phyloP scores from a whole-genome alignment of 2,329 filamentous ascomycete species.

The Boeremia exigua region DNA sequence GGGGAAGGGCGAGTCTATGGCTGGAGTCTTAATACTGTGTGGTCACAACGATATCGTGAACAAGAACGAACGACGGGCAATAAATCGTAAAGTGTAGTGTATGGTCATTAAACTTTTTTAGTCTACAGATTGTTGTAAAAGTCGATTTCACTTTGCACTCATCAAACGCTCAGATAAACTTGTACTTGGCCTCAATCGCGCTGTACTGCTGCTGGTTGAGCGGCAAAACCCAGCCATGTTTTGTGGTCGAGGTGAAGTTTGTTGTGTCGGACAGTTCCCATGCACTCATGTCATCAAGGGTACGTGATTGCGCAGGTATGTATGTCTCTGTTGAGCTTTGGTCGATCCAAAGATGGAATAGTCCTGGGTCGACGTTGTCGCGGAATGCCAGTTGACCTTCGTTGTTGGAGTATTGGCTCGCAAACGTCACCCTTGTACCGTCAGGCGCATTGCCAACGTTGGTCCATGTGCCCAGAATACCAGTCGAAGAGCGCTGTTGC shows the following conservation, averaged over 20 bases:
- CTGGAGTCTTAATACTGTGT: neutral
- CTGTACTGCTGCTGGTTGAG: constrained; percentile 8
- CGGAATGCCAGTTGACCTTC: constrained; percentile 12
- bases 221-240: constrained; percentile 7
- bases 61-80: too few relatives aligned
- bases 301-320: constrained; percentile 12
- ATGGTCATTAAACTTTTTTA: too few relatives aligned
- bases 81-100: too few relatives aligned
- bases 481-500: constrained; percentile 10
- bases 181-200: constrained; percentile 1
- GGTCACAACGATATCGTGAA: too few relatives aligned
- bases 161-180: neutral
- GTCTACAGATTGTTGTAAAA: too few relatives aligned
- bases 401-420: constrained; percentile 9
- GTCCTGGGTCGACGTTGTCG: constrained; percentile 2
- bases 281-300: constrained; percentile 12
- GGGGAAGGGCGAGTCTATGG: constrained; percentile 19
- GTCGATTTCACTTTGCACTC: too few relatives aligned
- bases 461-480: constrained; percentile 6
- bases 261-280: constrained; percentile 7
- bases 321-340: constrained; percentile 15
- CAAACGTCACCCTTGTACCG: constrained; percentile 12
- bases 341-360: constrained; percentile 14
- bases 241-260: constrained; percentile 8
- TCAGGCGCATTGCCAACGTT: constrained; percentile 10